These are phyloP conservation scores for Fusarium abutilonis DNA, from an alignment of 2,329 filamentous ascomycete genomes.

Conservation along the genomic window DNA sequence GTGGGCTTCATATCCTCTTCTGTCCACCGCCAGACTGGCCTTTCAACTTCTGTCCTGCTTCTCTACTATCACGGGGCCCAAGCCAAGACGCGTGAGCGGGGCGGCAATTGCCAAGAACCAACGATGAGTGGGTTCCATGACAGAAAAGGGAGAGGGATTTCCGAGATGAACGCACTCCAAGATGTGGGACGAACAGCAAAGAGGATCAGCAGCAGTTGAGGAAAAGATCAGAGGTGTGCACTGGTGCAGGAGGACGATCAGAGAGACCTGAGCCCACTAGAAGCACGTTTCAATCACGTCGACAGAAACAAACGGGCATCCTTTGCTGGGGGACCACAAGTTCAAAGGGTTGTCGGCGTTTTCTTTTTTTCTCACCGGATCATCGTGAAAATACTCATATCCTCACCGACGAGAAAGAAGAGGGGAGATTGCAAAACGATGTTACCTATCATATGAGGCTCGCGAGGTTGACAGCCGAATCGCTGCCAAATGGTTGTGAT, in stretches of 20 bases:
- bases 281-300: conserved; percentile 14
- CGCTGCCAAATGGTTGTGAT: conserved; percentile 25
- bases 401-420: conserved; percentile 4
- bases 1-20: conserved; percentile 1
- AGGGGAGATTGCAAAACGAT: conserved; percentile 11
- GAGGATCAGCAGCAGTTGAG: conserved; percentile 36
- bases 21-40: conserved; percentile 45
- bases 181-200: conserved; percentile 26
- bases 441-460: conserved; percentile 25
- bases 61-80: conserved; percentile 28
- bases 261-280: conserved; percentile 14
- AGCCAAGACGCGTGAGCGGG: conserved; percentile 35
- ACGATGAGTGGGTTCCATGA: conserved; percentile 23
- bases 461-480: conserved; percentile 17
- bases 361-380: conserved; percentile 23
- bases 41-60: neutral
- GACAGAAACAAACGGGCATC: neutral
- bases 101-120: conserved; percentile 34
- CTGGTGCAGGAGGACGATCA: conserved; percentile 28
- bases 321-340: conserved; percentile 25
- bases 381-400: conserved; percentile 36
- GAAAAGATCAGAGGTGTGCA: conserved; percentile 31
- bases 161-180: conserved; percentile 27
- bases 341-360: conserved; percentile 20
- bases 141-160: conserved; percentile 37